Base-by-base conservation (phyloP, 2,329 filamentous ascomycete species). In the Dothistroma septosporum region DNA sequence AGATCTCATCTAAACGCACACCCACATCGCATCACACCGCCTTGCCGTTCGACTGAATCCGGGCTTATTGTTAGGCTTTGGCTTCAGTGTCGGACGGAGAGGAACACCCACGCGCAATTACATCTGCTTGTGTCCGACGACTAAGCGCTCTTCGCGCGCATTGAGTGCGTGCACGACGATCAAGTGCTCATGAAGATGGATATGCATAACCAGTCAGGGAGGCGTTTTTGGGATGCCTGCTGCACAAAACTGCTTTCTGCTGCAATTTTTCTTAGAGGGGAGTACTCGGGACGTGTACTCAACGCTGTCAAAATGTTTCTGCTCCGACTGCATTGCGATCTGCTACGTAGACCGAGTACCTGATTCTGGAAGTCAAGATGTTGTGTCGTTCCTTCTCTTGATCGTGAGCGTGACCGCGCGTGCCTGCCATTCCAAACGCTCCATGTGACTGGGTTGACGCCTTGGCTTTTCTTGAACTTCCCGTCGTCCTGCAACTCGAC, bases 1-100 rank as follows among this genome's bases (percentile, higher is more conserved):
- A 76, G 74, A 76, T 64, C 72, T 76, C 64, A 76, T 76, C 69
- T 76, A 76, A 74, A 66, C 67, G 61, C 63, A 58, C 58, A 50
- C 41, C 47, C 46, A 35, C 48, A 49, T 35, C 37, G 52, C 61
- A 66, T 56, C 41, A 63, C 62, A 61, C 58, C 55, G 62, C 61
- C 53, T 52, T 68, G 61, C 59, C 61, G 61, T 62, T 68, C 64
- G 65, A 65, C 66, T 64, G 62, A 65, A 61, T 62, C 60, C 61
- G 55, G 63, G 60, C 59, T 55, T 57, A 57, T 32, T 53, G 37
- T 63, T 53, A 55, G 56, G 47, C 59, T 47, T 50, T 53, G 32
- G 22, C 52, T 46, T 33, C 44, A 52, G 53, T 49, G 57, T 62
- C 59, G 60, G 57, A 57, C 58, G 62, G 65, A 61, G 62, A 66